These are phyloP conservation scores for Saturnispora ahearnii DNA, from an alignment of 805 yeast genomes.

Conservation along the genomic window DNA sequence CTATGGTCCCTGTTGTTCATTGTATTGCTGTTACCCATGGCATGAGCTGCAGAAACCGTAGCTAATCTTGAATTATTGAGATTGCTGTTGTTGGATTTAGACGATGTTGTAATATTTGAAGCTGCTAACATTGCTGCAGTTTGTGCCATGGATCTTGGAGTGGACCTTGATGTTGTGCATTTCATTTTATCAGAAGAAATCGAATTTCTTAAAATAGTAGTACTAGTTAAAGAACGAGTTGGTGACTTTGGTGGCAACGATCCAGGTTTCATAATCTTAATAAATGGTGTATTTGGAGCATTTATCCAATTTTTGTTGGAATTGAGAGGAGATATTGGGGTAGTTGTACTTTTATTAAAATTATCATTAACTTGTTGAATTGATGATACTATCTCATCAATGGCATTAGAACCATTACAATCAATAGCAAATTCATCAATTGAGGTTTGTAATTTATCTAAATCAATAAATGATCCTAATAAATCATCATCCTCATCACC, in stretches of 20 bases:
- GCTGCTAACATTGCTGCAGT: neutral
- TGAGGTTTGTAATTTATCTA: neutral
- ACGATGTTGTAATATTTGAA: neutral
- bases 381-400: no score
- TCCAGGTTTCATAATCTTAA: neutral
- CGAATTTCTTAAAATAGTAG: neutral
- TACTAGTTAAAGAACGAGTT: neutral
- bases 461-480: constrained; percentile 1
- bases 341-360: neutral
- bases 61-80: neutral
- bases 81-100: neutral
- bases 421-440: neutral
- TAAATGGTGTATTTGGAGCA: neutral
- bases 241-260: neutral
- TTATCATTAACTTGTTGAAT: neutral
- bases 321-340: neutral
- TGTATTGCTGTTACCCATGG: neutral
- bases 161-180: neutral
- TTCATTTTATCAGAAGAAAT: neutral
- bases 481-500: neutral
- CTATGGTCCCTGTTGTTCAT: neutral
- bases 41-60: constrained; percentile 5
- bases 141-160: neutral
- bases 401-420: neutral
- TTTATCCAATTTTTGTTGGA: neutral